A percentile compares a stretch with the other conserved stretches of the same genome.
Evolutionary conservation across 176 grass and related monocot genomes (phyloP).

Genomic region (Themeda triandra): DNA sequence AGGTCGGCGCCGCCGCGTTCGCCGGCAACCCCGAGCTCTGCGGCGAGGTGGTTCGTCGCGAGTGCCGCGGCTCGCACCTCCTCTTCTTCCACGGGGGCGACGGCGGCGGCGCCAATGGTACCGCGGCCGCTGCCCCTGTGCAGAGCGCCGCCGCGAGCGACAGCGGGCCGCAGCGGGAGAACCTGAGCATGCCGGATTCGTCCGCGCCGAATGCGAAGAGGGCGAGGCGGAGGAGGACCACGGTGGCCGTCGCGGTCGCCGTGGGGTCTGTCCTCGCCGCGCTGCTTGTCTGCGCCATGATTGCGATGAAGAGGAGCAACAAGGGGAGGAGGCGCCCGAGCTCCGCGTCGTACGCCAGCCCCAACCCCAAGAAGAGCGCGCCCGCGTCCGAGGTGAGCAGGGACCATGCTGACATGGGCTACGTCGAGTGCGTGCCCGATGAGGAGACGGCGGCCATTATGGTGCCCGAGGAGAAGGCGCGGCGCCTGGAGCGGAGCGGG

Average conservation of each 20-base stretch:
- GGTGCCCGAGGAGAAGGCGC: constrained; percentile 78
- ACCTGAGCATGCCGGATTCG: constrained; percentile 41
- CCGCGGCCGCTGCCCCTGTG: constrained; percentile 31
- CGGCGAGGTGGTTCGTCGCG: constrained; percentile 63
- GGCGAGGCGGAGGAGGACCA: constrained; percentile 21
- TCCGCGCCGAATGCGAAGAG: constrained; percentile 36
- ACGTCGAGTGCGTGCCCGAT: constrained; percentile 44
- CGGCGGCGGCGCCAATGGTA: neutral
- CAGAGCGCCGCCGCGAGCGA: constrained; percentile 37
- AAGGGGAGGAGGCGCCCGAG: constrained; percentile 22
- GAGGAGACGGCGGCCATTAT: constrained; percentile 70
- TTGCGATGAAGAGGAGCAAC: constrained; percentile 49
- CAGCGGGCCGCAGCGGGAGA: constrained; percentile 2
- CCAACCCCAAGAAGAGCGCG: constrained; percentile 54
- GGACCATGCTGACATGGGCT: constrained; percentile 32
- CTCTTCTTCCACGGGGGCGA: constrained; percentile 53
- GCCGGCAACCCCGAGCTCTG: constrained; percentile 66
- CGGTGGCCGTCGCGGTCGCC: constrained; percentile 32
- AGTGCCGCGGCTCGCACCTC: constrained; percentile 64
- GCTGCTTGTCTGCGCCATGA: constrained; percentile 38
- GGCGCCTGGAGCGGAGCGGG: constrained; percentile 72
- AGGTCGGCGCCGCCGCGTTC: constrained; percentile 47
- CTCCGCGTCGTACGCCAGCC: constrained; percentile 38
- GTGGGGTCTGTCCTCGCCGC: constrained; percentile 28
- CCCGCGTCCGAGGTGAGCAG: constrained; percentile 32